A percentile compares a stretch with the other conserved stretches of the same genome.
Evolutionary conservation across 1,284 basidiomycete genomes (phyloP).

Genomic region (Ceratobasidium sp.): DNA sequence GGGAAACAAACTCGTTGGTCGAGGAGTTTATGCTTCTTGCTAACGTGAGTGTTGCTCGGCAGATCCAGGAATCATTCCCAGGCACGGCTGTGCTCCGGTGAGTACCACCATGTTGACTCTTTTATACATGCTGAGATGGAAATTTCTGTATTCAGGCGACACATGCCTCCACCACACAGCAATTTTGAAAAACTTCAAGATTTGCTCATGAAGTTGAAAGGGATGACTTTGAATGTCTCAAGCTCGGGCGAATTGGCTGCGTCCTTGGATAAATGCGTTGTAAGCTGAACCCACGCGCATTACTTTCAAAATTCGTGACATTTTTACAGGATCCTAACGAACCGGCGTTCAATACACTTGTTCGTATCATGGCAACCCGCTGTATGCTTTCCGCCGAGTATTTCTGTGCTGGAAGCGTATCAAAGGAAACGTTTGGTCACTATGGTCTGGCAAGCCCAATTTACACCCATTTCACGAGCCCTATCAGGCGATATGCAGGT

Average conservation of each 20-base stretch:
- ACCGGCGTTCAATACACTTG: slow-evolving; percentile 94
- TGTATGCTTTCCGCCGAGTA: slow-evolving; percentile 99
- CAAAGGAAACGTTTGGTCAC: slow-evolving; percentile 90
- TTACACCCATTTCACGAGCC: slow-evolving; percentile 98
- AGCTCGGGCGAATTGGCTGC: slow-evolving; percentile 89
- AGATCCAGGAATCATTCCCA: slow-evolving; percentile 94
- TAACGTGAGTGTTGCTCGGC: slow-evolving; percentile 90
- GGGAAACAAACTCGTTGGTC: slow-evolving; percentile 94
- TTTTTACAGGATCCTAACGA: slow-evolving; percentile 69
- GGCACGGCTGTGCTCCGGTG: slow-evolving; percentile 92
- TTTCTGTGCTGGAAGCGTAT: slow-evolving; percentile 93
- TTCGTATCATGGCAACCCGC: slow-evolving; percentile 98
- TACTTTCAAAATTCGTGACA: background rate
- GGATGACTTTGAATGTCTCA: slow-evolving; percentile 87
- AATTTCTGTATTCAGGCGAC: slow-evolving; percentile 69
- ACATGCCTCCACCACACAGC: slow-evolving; percentile 86
- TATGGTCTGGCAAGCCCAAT: slow-evolving; percentile 96
- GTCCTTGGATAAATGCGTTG: slow-evolving; percentile 86
- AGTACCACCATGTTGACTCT: slow-evolving; percentile 44
- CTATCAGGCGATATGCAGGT: slow-evolving; percentile 92
- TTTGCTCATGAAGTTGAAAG: slow-evolving; percentile 84
- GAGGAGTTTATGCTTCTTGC: slow-evolving; percentile 99
- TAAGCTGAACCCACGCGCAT: slow-evolving; percentile 53
- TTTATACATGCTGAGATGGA: background rate
- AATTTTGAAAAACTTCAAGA: slow-evolving; percentile 98